These are phyloP conservation scores for Eucalyptus marginata DNA, from an alignment of 345 rosid species.

Conservation along the genomic window DNA sequence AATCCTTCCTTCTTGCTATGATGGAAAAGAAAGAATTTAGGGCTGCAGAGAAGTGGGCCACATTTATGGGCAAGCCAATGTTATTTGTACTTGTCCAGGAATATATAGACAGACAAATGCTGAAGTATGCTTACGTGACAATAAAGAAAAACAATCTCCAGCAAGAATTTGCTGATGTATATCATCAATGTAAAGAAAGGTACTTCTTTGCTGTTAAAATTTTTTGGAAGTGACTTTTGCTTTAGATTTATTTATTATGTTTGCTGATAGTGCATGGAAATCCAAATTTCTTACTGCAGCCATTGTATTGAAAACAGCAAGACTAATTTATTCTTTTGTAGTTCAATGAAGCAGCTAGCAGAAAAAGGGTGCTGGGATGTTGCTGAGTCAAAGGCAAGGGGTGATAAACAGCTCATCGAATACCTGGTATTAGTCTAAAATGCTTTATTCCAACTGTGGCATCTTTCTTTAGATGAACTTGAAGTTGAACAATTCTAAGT, in stretches of 20 bases:
- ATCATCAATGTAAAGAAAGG: conserved; percentile 54
- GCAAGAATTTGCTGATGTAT: conserved; percentile 60
- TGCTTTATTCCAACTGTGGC: not conserved
- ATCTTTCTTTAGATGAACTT: not conserved
- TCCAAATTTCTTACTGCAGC: not conserved
- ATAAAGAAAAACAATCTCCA: conserved; percentile 68
- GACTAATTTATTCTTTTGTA: conserved; percentile 12
- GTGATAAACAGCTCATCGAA: conserved; percentile 50
- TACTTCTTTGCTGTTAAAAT: not conserved
- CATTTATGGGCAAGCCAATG: conserved; percentile 77
- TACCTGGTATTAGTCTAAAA: conserved; percentile 43
- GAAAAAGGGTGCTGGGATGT: conserved; percentile 93
- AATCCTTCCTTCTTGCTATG: conserved; percentile 65
- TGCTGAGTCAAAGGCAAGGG: conserved; percentile 69
- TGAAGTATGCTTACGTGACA: conserved; percentile 54
- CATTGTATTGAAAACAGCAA: not conserved
- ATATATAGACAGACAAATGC: conserved; percentile 59
- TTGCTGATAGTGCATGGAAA: not conserved
- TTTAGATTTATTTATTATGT: not conserved
- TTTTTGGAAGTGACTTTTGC: not conserved
- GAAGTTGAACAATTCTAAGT: not conserved
- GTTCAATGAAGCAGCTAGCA: conserved; percentile 63
- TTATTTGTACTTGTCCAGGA: conserved; percentile 46
- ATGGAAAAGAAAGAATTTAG: conserved; percentile 49
- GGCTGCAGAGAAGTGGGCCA: conserved; percentile 97